Conservation (phyloP, 1,139 yeast genomes). For the Geotrichum australiense region DNA sequence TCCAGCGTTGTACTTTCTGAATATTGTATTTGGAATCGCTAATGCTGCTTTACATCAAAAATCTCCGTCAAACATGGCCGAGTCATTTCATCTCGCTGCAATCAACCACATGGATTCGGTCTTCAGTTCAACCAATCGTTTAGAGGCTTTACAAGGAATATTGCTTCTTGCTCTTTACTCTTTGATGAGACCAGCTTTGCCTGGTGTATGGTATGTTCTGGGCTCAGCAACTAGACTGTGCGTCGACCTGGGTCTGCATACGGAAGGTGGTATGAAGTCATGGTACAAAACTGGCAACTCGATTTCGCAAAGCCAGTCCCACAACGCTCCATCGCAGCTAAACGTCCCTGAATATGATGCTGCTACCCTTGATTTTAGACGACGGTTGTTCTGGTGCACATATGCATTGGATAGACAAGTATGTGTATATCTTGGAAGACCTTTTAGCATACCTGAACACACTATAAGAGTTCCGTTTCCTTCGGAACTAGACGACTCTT, state of each 20-base stretch:
- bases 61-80: slow-evolving; percentile 61
- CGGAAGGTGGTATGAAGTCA: slow-evolving; percentile 39
- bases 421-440: slow-evolving; percentile 65
- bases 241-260: slow-evolving; percentile 77
- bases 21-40: slow-evolving; percentile 74
- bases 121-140: slow-evolving; percentile 50
- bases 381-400: slow-evolving; percentile 85
- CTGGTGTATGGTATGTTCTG: slow-evolving; percentile 88
- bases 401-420: slow-evolving; percentile 76
- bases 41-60: slow-evolving; percentile 67
- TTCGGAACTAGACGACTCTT: slow-evolving; percentile 64
- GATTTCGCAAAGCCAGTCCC: slow-evolving; percentile 13
- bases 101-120: slow-evolving; percentile 53
- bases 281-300: slow-evolving; percentile 21
- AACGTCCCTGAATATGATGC: slow-evolving; percentile 38
- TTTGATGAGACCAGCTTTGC: slow-evolving; percentile 45
- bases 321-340: slow-evolving; percentile 8
- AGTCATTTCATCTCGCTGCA: slow-evolving; percentile 68
- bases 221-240: slow-evolving; percentile 76
- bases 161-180: slow-evolving; percentile 64
- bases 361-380: slow-evolving; percentile 57
- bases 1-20: slow-evolving; percentile 49
- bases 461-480: slow-evolving; percentile 61
- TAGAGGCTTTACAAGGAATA: slow-evolving; percentile 69
- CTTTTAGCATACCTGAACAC: slow-evolving; percentile 68